Base-by-base conservation (phyloP, 1,139 yeast genomes). In the Pichiaceae sp. region DNA sequence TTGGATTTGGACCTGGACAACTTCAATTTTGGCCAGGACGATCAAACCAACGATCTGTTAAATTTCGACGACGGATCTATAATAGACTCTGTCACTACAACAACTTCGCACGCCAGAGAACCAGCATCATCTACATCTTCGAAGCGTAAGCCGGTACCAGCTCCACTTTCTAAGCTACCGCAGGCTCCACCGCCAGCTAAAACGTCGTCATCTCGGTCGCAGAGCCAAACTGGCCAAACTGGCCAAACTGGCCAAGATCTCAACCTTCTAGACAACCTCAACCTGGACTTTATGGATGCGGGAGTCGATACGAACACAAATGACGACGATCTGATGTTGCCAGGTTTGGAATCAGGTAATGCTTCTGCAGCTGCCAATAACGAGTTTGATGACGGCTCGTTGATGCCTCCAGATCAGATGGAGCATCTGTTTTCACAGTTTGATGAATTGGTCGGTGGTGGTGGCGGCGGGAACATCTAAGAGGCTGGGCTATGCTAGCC, bases 331-430 rank as follows among this genome's bases (percentile, higher is more conserved):
- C 15, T 19, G 19, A 14, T 21, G 7, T 19, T 21, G 28, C 3
- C 14, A n/a, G 17, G 12, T 21, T 11, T 14, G 11, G 29, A 19
- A 23, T 26, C 9, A 15, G 29, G 25, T 20, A 31, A 6, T 15
- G 32, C 32, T 23, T 14, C 6, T 15, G 33, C 32, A 4, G 32
- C 20, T 14, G 37, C 31, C 21, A 19, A 20, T 16, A 35, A 29
- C 12, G 35, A 25, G 6, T 37, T 33, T 9, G 39, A 38, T 30
- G 48, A 39, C 17, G 48, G 32, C 7, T 33, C 40, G 12, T 25
- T 47, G 26, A 45, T 50, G 54, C 50, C 53, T 6, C 41, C 49
- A 14, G 56, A 51, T 34, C 52, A 53, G 35, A 53, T 51, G 56
- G 56, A 52, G 36, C 44, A 51, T 35, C 40, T 53, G 29, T 51